phyloP scores from a whole-genome alignment of 1,284 basidiomycete genomes.

The Apiotrichum sp. region DNA sequence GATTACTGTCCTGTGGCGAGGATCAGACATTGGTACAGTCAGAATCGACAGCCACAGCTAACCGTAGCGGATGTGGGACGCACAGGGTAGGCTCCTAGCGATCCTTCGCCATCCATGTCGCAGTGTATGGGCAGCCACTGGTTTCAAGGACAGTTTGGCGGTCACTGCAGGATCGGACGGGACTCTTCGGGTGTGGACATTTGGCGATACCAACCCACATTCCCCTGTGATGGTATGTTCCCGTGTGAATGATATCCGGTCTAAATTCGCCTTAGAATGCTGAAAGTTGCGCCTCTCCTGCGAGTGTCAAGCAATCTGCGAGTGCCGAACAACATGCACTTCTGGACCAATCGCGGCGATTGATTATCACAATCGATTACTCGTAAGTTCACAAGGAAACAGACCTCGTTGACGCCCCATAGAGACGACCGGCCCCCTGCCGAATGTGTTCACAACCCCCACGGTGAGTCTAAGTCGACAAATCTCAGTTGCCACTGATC shows the following conservation, averaged over 20 bases:
- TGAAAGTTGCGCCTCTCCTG: too few species aligned
- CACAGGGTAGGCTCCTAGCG: background rate
- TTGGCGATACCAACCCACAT: too few species aligned
- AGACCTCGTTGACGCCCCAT: background rate
- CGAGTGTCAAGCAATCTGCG: too few species aligned
- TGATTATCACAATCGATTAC: constrained; percentile 26
- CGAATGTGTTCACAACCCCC: constrained; percentile 6
- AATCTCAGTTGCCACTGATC: background rate
- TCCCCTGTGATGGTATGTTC: too few species aligned
- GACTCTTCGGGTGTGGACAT: constrained; percentile 21
- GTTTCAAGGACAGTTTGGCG: constrained; percentile 27
- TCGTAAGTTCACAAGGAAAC: constrained; percentile 12
- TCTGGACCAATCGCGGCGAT: background rate
- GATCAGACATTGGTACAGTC: constrained; percentile 32
- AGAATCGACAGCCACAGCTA: background rate
- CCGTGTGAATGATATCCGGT: too few species aligned
- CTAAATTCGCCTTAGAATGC: too few species aligned
- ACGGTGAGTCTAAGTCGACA: background rate
- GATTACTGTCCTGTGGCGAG: constrained; percentile 31
- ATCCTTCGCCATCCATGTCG: constrained; percentile 30
- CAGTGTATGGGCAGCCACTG: constrained; percentile 30
- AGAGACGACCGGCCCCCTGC: constrained; percentile 30
- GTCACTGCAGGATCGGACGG: constrained; percentile 36
- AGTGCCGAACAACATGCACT: too few species aligned
- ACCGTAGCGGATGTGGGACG: constrained; percentile 20